A percentile compares a stretch with the other conserved stretches of the same genome.
phyloP scores from a whole-genome alignment of 2,329 filamentous ascomycete genomes.

The Endoconidiophora polonica region DNA sequence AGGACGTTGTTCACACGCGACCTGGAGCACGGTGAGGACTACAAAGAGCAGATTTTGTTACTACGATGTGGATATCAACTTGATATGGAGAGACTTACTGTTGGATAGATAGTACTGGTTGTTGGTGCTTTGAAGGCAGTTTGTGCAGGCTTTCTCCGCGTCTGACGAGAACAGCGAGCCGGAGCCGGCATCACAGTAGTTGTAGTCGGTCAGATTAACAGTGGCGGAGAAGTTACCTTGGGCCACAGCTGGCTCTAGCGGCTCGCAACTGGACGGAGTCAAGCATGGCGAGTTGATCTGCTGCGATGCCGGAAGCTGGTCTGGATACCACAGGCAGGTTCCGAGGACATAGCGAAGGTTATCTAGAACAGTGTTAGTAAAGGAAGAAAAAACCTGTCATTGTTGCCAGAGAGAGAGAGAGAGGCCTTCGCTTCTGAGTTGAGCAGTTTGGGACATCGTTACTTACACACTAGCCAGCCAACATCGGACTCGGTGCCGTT shows the following conservation, averaged over 20 bases:
- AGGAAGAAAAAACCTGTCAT: neutral
- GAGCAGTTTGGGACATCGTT: neutral
- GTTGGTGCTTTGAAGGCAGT: conserved; percentile 26
- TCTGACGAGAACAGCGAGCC: conserved; percentile 18
- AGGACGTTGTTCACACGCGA: conserved; percentile 31
- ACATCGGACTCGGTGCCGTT: conserved; percentile 26
- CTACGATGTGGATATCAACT: neutral
- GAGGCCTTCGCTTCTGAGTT: neutral
- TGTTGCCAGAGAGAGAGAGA: conserved; percentile 14
- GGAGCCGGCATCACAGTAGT: conserved; percentile 27
- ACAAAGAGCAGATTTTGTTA: conserved; percentile 8
- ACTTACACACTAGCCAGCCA: conserved; percentile 32
- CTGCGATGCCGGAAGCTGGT: conserved; percentile 19
- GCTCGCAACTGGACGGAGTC: conserved; percentile 25
- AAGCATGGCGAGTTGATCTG: conserved; percentile 27
- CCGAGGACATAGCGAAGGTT: conserved; percentile 33
- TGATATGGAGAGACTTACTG: conserved; percentile 23
- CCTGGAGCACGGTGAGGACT: conserved; percentile 32
- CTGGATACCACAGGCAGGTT: conserved; percentile 27
- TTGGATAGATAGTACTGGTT: conserved; percentile 30
- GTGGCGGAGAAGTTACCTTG: conserved; percentile 18
- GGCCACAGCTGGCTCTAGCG: conserved; percentile 24
- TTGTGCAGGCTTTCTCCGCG: conserved; percentile 22
- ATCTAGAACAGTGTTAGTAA: conserved; percentile 22
- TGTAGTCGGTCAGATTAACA: conserved; percentile 18